Percentiles rank a stretch among this genome's conserved stretches.
These are phyloP conservation scores for Fomitopsis pinicola DNA, from an alignment of 1,284 basidiomycete species.

Conservation along the genomic window DNA sequence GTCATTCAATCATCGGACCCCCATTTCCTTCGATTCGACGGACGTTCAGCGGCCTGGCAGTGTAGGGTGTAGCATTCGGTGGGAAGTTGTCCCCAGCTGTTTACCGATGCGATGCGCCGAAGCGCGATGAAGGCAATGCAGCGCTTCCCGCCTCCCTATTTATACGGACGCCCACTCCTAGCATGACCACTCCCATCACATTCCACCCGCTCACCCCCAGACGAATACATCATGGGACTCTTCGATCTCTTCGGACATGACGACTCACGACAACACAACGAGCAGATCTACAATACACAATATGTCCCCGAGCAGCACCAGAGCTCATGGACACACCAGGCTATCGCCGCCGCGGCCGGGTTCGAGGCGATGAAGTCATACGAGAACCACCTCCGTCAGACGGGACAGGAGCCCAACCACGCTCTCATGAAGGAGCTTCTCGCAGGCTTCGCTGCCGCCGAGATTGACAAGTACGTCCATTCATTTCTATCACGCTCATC, in stretches of 20 bases:
- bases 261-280: slow-evolving; percentile 1
- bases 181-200: neutral
- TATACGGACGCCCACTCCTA: neutral
- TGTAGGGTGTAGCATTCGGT: neutral
- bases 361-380: slow-evolving; percentile 2
- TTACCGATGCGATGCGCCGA: neutral
- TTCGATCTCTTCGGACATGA: neutral
- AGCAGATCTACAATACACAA: neutral
- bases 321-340: neutral
- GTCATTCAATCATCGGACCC: neutral
- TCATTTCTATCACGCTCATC: neutral
- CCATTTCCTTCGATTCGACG: neutral
- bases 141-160: neutral
- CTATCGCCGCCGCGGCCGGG: neutral
- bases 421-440: neutral
- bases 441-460: neutral
- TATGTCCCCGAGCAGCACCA: neutral
- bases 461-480: neutral
- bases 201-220: neutral
- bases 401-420: neutral
- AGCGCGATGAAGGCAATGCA: neutral
- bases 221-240: neutral
- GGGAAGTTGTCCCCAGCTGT: neutral
- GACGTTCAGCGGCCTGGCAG: neutral
- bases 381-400: neutral